A percentile compares a stretch with the other conserved stretches of the same genome.
Conservation (phyloP, 169 alveolate genomes). For the Babesia bovis region DNA sequence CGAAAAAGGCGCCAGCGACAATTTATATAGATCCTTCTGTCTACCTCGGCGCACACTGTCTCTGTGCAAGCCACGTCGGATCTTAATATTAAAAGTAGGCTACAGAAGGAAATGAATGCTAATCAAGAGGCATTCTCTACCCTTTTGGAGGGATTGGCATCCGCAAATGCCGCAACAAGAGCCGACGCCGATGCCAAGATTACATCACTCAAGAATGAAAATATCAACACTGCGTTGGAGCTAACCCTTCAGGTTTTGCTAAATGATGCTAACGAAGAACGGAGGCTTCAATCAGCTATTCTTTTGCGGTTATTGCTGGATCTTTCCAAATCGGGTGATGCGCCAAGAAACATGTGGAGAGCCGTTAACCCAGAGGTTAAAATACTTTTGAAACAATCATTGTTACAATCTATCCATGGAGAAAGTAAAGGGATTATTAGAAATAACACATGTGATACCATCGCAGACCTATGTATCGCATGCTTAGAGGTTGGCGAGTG, state of each 20-base stretch:
- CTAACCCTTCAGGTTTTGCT: conserved; percentile 69
- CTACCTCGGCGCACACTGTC: conserved; percentile 30
- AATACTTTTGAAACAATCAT: conserved; percentile 63
- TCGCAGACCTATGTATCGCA: conserved; percentile 69
- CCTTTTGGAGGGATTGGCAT: conserved; percentile 73
- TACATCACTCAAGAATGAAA: conserved; percentile 63
- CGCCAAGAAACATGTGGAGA: conserved; percentile 64
- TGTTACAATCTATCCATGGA: conserved; percentile 62
- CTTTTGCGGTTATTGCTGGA: conserved; percentile 71
- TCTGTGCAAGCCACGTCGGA: neutral
- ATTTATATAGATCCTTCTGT: conserved; percentile 6
- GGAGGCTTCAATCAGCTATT: conserved; percentile 73
- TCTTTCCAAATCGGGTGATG: conserved; percentile 63
- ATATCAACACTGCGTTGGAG: conserved; percentile 66
- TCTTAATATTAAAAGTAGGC: neutral
- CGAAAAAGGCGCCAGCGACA: neutral
- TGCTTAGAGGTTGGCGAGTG: conserved; percentile 68
- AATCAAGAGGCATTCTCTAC: conserved; percentile 62
- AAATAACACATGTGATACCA: conserved; percentile 74
- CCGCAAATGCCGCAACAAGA: conserved; percentile 69
- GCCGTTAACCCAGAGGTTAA: conserved; percentile 65
- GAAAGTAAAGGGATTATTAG: conserved; percentile 72
- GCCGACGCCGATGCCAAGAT: conserved; percentile 75
- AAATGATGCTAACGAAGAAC: conserved; percentile 70
- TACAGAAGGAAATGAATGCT: conserved; percentile 9